Percentiles rank a stretch among this genome's conserved stretches.
Evolutionary conservation across 768 basidiomycete species (phyloP).

Genomic region (Pleurotus djamor): DNA sequence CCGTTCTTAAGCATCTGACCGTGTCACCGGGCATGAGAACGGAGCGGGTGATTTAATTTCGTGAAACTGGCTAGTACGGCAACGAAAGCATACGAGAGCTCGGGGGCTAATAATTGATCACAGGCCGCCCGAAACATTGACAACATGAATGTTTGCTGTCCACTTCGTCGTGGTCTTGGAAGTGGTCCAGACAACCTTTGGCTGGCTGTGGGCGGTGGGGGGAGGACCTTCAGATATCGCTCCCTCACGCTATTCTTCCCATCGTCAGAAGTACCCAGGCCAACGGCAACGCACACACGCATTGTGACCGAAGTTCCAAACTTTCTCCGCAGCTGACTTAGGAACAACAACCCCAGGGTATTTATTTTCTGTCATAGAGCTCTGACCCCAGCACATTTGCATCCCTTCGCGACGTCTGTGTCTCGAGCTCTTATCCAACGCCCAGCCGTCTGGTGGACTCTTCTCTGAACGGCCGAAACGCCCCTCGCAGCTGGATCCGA

Average conservation of each 20-base stretch:
- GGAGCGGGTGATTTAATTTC: neutral
- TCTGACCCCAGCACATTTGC: neutral
- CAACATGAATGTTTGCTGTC: too few relatives aligned
- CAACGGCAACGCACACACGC: neutral
- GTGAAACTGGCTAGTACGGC: neutral
- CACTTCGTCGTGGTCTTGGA: too few relatives aligned
- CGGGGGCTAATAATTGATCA: neutral
- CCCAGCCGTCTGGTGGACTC: too few relatives aligned
- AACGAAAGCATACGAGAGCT: neutral
- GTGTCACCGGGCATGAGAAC: neutral
- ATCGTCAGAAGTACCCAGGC: neutral
- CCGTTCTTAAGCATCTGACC: neutral
- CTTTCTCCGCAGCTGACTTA: constrained; percentile 5
- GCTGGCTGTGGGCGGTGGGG: too few relatives aligned
- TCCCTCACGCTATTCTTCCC: neutral
- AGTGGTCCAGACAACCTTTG: too few relatives aligned
- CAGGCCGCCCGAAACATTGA: too few relatives aligned
- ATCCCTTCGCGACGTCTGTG: neutral
- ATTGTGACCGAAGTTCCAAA: constrained; percentile 3
- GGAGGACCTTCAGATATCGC: neutral
- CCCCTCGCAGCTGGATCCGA: neutral
- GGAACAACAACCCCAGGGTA: neutral
- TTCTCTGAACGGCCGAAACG: neutral
- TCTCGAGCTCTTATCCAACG: neutral
- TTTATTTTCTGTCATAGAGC: neutral